A percentile compares a stretch with the other conserved stretches of the same genome.
These are phyloP conservation scores for Vitis cinerea DNA, from an alignment of 164 flowering plant genomes.

Conservation along the genomic window DNA sequence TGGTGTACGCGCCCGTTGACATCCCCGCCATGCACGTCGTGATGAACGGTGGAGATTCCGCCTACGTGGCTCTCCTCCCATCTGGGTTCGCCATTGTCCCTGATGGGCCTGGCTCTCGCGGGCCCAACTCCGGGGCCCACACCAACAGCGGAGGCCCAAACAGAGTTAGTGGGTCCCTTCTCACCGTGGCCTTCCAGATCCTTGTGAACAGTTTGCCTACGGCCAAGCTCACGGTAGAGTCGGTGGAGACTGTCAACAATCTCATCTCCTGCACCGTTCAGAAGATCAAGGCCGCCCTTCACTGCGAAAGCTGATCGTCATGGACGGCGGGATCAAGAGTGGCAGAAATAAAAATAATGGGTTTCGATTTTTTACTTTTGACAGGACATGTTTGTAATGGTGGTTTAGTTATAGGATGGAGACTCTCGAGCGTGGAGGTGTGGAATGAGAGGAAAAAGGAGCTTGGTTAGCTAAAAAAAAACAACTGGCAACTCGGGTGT, in stretches of 20 bases:
- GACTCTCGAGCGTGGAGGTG: not conserved
- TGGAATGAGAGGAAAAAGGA: conserved; percentile 2
- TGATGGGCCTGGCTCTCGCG: conserved; percentile 59
- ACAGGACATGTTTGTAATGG: too few relatives aligned
- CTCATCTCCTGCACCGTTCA: conserved; percentile 95
- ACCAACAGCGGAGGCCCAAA: conserved; percentile 7
- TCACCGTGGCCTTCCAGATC: conserved; percentile 94
- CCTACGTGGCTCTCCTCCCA: conserved; percentile 89
- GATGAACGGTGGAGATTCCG: conserved; percentile 97
- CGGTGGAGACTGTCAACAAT: conserved; percentile 95
- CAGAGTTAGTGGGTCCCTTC: conserved; percentile 66
- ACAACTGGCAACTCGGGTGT: conserved; percentile 29
- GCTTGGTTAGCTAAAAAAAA: conserved; percentile 3
- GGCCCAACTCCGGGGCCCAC: conserved; percentile 3
- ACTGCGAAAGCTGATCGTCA: conserved; percentile 58
- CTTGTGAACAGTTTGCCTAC: conserved; percentile 88
- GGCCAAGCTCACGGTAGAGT: conserved; percentile 92
- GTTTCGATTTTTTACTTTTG: conserved; percentile 1
- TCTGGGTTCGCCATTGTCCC: conserved; percentile 90
- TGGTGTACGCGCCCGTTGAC: conserved; percentile 97
- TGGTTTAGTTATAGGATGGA: too few relatives aligned
- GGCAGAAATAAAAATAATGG: not conserved
- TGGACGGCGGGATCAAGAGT: not conserved
- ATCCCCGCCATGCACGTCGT: conserved; percentile 95
- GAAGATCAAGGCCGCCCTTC: conserved; percentile 90